Evolutionary conservation across 2,329 filamentous ascomycete genomes (phyloP).

Genomic region (Coleophoma eucalyptorum): DNA sequence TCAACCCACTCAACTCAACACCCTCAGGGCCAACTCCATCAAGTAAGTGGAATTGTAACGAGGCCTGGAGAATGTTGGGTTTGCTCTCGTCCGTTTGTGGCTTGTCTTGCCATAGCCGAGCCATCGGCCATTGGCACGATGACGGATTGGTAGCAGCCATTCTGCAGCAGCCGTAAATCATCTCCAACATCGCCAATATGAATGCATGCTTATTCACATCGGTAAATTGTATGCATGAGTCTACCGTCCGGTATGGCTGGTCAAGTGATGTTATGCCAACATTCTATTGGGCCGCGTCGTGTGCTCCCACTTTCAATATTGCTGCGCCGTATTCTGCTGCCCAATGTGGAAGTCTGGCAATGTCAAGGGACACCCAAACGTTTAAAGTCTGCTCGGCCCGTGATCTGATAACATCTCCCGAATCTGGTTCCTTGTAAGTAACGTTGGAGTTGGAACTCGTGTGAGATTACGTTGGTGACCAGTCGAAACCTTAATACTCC

Average conservation of each 20-base stretch:
- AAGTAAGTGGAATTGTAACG: background rate
- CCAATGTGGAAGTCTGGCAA: too few relatives aligned
- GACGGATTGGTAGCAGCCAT: background rate
- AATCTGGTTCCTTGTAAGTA: too few relatives aligned
- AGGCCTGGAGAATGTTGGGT: too few relatives aligned
- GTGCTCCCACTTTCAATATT: background rate
- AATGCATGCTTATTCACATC: background rate
- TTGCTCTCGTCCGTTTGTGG: background rate
- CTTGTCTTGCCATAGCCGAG: background rate
- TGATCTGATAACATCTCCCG: too few relatives aligned
- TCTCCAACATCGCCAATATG: background rate
- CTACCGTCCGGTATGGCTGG: background rate
- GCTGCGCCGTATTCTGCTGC: background rate
- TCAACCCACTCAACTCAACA: background rate
- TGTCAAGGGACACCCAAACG: too few relatives aligned
- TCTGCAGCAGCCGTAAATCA: background rate
- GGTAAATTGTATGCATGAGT: background rate
- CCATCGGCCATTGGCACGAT: background rate
- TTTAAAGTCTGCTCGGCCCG: too few relatives aligned
- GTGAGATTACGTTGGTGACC: too few relatives aligned
- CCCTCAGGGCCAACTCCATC: background rate
- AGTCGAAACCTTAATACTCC: too few relatives aligned
- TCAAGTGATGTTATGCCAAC: background rate
- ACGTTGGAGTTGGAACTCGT: too few relatives aligned
- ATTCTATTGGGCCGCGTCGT: background rate